These are phyloP conservation scores for Notholithocarpus densiflorus DNA, from an alignment of 306 rosid genomes.

Conservation along the genomic window DNA sequence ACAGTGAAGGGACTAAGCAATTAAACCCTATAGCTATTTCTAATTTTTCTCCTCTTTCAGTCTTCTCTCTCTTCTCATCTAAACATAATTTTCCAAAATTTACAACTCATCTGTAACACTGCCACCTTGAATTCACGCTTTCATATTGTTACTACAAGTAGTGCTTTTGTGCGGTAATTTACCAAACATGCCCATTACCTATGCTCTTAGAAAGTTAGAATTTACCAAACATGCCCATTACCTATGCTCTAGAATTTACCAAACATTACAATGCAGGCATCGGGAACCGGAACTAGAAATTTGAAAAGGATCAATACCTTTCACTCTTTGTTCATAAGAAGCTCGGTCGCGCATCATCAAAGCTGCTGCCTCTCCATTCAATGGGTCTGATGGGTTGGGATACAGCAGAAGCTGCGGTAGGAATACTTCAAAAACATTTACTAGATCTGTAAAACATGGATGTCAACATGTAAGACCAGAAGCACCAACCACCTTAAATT, in stretches of 20 bases:
- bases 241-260: not conserved
- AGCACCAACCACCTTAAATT: conserved; percentile 5
- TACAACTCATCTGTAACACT: not conserved
- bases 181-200: not conserved
- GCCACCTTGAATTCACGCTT: not conserved
- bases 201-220: not conserved
- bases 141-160: not conserved
- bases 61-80: too few relatives aligned
- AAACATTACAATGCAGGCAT: not conserved
- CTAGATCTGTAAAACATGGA: conserved; percentile 45
- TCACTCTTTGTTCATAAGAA: conserved; percentile 49
- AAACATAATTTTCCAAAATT: too few relatives aligned
- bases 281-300: conserved; percentile 12
- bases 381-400: conserved; percentile 60
- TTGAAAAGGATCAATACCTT: conserved; percentile 33
- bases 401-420: conserved; percentile 58
- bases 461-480: conserved; percentile 12
- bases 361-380: conserved; percentile 63
- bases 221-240: not conserved
- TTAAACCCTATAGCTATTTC: too few relatives aligned
- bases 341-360: conserved; percentile 49
- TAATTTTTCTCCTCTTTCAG: too few relatives aligned
- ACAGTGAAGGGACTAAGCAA: too few relatives aligned
- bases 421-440: conserved; percentile 57
- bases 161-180: not conserved